Evolutionary conservation across 768 basidiomycete species (phyloP), one percentile per base, ranked within the genome.

Genomic region (Dacryopinax primogenitus): DNA sequence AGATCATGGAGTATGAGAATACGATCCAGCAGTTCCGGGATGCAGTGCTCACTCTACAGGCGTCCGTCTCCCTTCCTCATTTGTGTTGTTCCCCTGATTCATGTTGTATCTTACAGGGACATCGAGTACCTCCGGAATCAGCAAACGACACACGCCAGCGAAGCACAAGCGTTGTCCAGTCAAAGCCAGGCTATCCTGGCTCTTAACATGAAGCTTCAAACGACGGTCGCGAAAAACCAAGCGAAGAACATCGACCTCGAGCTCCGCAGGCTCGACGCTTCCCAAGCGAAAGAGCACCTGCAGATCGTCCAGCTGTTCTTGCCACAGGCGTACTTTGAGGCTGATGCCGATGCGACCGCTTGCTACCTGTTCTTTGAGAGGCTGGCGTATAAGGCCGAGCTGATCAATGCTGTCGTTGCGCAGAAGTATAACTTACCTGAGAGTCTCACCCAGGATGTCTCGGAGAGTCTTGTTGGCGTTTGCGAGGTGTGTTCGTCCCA

Each of bases 131-230:
- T 98, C 3, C 88, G 92, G 33, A 78, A 86, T 15, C 87, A 93
- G 72, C 92, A 92, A 2, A 88, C 90, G 71, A 87, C 85, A 0
- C 90, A 88, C 0, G 88, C 91, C 69, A 81, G 82, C 30, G 90
- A 93, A 72, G 89, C 89, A 1, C 87, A 88, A 0, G 84, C 85
- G 0, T 88, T 91, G 16, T 86, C 84, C 15, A 89, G 87, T 0
- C 93, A 97, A 71, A 88, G 90, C 0, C 94, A 94, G 1, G 88
- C 90, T 1, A 87, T 97, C 80, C 86, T 98, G 81, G 92, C 92
- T 51, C 79, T 96, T 63, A 98, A 97, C 74, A 82, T 96, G 74
- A 96, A 91, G 73, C 81, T 99, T 3, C 95, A 98, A 74, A 90
- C 90, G 0, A 83, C 92, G 1, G 92, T 88, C 0, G 81, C 87